phyloP scores from a whole-genome alignment of 2,329 filamentous ascomycete genomes.

The Xylariaceae sp. region DNA sequence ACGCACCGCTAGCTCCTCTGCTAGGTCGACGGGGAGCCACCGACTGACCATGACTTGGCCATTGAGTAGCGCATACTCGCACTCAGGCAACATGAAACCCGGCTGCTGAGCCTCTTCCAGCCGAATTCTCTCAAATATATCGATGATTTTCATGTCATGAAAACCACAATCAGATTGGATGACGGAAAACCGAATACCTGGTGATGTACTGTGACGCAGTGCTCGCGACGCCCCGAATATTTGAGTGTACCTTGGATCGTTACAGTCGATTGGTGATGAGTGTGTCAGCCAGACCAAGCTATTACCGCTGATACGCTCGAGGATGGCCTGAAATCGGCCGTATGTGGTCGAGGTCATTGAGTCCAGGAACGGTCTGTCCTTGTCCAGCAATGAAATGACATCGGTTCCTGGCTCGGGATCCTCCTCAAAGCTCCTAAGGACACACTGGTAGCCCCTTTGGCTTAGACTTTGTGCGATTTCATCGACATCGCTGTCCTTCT shows the following conservation, averaged over 20 bases:
- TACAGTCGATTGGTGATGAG: conserved; percentile 36
- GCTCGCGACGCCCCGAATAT: conserved; percentile 41
- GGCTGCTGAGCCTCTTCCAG: background rate
- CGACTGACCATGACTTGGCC: background rate
- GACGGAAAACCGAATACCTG: conserved; percentile 34
- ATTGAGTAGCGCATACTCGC: background rate
- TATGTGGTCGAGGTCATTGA: conserved; percentile 27
- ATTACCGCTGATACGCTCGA: conserved; percentile 8
- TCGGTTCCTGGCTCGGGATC: conserved; percentile 30
- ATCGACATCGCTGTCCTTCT: background rate
- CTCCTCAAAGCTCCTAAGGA: conserved; percentile 24
- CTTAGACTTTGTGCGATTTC: conserved; percentile 20
- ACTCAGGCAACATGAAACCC: background rate
- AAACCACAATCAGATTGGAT: background rate
- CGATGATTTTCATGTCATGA: background rate
- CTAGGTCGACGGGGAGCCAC: background rate
- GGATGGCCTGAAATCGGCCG: conserved; percentile 19
- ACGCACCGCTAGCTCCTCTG: background rate
- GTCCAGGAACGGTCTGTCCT: conserved; percentile 35
- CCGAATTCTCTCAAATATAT: background rate
- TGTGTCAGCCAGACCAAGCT: conserved; percentile 44
- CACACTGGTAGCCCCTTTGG: conserved; percentile 27
- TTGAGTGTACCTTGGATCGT: conserved; percentile 38
- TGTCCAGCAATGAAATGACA: conserved; percentile 38
- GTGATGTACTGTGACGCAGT: conserved; percentile 42